Conservation (phyloP, 768 basidiomycete species). For the Pleurotus salmoneostramineus region DNA sequence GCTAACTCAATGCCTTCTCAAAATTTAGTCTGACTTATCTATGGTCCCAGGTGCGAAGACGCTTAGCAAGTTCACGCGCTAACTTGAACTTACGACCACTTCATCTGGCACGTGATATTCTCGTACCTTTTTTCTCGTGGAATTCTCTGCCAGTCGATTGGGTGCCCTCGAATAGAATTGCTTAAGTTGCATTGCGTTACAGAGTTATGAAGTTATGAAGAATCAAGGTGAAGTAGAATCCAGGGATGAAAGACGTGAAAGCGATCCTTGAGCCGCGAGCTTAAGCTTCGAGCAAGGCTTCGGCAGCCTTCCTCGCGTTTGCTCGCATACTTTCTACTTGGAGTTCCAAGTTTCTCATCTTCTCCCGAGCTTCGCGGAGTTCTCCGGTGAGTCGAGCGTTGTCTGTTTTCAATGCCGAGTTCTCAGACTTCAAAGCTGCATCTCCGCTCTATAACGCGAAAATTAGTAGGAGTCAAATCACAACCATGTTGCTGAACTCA, state of each 20-base stretch:
- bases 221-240: not conserved
- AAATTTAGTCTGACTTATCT: too few species aligned
- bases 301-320: constrained; percentile 74
- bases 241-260: not conserved
- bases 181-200: not conserved
- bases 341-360: constrained; percentile 80
- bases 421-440: not conserved
- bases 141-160: too few species aligned
- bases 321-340: constrained; percentile 73
- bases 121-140: too few species aligned
- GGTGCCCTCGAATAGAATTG: too few species aligned
- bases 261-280: not conserved
- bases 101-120: too few species aligned
- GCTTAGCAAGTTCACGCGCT: too few species aligned
- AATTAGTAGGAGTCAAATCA: not conserved
- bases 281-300: constrained; percentile 44
- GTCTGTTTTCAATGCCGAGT: constrained; percentile 33
- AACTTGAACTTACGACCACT: too few species aligned
- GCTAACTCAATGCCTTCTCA: too few species aligned
- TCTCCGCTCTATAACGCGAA: not conserved
- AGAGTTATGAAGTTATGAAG: not conserved
- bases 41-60: too few species aligned
- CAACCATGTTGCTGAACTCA: not conserved
- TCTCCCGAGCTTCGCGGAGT: constrained; percentile 74
- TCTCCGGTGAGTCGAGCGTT: constrained; percentile 60